Percentiles rank a stretch among this genome's conserved stretches.
Conservation (phyloP, 371 early-diverging fungal species). For the Nematocida major region DNA sequence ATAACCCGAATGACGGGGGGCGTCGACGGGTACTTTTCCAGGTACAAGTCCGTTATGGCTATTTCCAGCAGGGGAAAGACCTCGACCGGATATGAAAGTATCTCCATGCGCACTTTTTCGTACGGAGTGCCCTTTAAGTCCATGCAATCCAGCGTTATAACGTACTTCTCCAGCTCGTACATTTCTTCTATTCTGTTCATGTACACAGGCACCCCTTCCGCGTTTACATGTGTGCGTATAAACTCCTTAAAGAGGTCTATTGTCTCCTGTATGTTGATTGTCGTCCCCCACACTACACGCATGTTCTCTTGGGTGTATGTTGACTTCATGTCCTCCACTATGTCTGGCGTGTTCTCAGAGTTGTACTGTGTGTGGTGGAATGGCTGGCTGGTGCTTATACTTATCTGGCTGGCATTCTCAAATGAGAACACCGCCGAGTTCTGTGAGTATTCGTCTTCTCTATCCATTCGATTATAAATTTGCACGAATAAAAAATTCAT, state of each 20-base stretch:
- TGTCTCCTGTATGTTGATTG: constrained; percentile 81
- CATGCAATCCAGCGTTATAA: constrained; percentile 24
- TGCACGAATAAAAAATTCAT: constrained; percentile 10
- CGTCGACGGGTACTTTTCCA: constrained; percentile 69
- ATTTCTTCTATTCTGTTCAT: constrained; percentile 36
- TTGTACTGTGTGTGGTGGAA: constrained; percentile 46
- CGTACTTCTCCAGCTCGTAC: constrained; percentile 29
- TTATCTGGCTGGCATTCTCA: constrained; percentile 62
- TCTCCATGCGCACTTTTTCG: neutral
- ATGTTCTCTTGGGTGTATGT: constrained; percentile 55
- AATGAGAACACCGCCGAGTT: constrained; percentile 63
- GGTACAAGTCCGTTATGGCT: constrained; percentile 72
- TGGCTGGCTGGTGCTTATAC: constrained; percentile 50
- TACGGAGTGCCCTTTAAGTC: constrained; percentile 28
- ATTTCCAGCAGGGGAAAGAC: constrained; percentile 86
- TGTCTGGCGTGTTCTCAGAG: constrained; percentile 9
- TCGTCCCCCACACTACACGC: constrained; percentile 88
- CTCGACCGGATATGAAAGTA: constrained; percentile 89
- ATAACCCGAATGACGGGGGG: constrained; percentile 69
- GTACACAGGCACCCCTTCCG: constrained; percentile 1
- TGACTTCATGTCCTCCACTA: constrained; percentile 21
- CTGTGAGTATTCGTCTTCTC: constrained; percentile 43
- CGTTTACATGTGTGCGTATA: constrained; percentile 61
- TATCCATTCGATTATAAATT: constrained; percentile 11
- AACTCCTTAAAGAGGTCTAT: constrained; percentile 80